phyloP scores from a whole-genome alignment of 495 filamentous ascomycete genomes.

The Hypomontagnella submonticulosa region DNA sequence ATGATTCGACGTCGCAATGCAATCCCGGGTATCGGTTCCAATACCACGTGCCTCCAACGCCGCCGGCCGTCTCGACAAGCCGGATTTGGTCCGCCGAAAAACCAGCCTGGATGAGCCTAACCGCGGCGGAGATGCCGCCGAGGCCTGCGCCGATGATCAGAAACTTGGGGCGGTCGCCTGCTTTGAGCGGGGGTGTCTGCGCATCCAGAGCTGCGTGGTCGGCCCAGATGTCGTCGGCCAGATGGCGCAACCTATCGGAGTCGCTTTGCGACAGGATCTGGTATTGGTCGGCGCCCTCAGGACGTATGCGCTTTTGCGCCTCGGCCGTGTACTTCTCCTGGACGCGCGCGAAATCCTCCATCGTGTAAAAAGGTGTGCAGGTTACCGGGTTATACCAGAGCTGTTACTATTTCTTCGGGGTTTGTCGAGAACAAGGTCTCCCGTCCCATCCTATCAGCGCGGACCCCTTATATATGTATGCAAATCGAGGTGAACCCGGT shows the following conservation, averaged over 20 bases:
- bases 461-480: too few relatives aligned
- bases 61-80: conserved; percentile 60
- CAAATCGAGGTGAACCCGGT: too few relatives aligned
- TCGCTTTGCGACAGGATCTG: conserved; percentile 49
- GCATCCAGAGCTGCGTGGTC: conserved; percentile 56
- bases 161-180: conserved; percentile 54
- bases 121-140: conserved; percentile 61
- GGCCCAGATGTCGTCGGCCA: conserved; percentile 59
- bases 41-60: conserved; percentile 66
- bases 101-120: conserved; percentile 62
- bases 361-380: conserved; percentile 12
- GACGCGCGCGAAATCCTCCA: conserved; percentile 46
- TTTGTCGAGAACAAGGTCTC: too few relatives aligned
- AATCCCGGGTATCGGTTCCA: conserved; percentile 67
- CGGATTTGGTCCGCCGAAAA: conserved; percentile 59
- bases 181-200: conserved; percentile 32
- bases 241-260: conserved; percentile 47
- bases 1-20: conserved; percentile 63
- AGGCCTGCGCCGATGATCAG: conserved; percentile 64
- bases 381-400: not conserved
- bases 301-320: conserved; percentile 59
- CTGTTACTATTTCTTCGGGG: not conserved
- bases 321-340: conserved; percentile 58
- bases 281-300: conserved; percentile 56
- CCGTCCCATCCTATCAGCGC: too few relatives aligned